Evolutionary conservation across 176 grass and related monocot genomes (phyloP).

Genomic region (barley (Hordeum vulgare)): MorexV3_pseudomolecules_assembly NC_058522.1:561404929-561405428

Average conservation of each 20-base stretch:
- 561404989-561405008: constrained; percentile 31
- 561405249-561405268: constrained; percentile 11
- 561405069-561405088: background rate
- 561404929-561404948: background rate
- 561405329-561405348: background rate
- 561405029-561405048: constrained; percentile 34
- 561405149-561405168: constrained; percentile 17
- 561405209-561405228: background rate
- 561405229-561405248: constrained; percentile 14
- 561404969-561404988: background rate
- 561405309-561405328: background rate
- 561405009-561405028: constrained; percentile 2
- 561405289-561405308: background rate
- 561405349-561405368: constrained; percentile 11
- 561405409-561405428: background rate
- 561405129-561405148: background rate
- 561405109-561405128: background rate
- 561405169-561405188: background rate
- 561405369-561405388: background rate
- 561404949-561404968: background rate
- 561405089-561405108: background rate
- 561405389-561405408: background rate
- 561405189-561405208: background rate
- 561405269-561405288: constrained; percentile 20
- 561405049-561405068: background rate